Evolutionary conservation across 192 early-diverging fungal species (phyloP).

Genomic region (Coemansia reversa): DNA sequence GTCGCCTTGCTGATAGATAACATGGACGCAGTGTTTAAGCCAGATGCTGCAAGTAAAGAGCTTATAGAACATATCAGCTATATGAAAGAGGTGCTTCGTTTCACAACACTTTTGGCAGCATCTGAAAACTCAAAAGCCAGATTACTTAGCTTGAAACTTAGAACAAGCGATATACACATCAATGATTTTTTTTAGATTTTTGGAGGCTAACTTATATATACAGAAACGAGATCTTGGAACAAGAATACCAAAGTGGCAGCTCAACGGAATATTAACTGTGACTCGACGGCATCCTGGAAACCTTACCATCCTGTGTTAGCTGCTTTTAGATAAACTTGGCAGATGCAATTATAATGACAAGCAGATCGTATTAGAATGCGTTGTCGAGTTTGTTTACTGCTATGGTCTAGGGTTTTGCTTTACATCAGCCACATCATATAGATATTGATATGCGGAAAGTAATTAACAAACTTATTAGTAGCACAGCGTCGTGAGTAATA

Average conservation of each 20-base stretch:
- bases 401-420: not conserved
- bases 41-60: not conserved
- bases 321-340: not conserved
- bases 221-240: not conserved
- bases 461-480: not conserved
- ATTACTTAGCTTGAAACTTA: not conserved
- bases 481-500: not conserved
- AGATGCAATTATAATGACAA: not conserved
- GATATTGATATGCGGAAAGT: not conserved
- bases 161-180: slow-evolving; percentile 9
- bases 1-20: slow-evolving; percentile 20
- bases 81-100: slow-evolving; percentile 10
- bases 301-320: slow-evolving; percentile 9
- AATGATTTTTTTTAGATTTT: slow-evolving; percentile 1
- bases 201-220: slow-evolving; percentile 13
- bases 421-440: not conserved
- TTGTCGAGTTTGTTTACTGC: not conserved
- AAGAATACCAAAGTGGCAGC: slow-evolving; percentile 6
- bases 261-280: slow-evolving; percentile 12
- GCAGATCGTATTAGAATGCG: not conserved
- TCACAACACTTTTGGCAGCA: slow-evolving; percentile 14
- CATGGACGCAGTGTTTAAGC: slow-evolving; percentile 6
- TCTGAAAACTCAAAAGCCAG: slow-evolving; percentile 20
- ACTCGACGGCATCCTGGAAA: slow-evolving; percentile 25
- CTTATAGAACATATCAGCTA: not conserved